Evolutionary conservation across 2,329 filamentous ascomycete species (phyloP).

Genomic region (Penicillium concentricum): DNA sequence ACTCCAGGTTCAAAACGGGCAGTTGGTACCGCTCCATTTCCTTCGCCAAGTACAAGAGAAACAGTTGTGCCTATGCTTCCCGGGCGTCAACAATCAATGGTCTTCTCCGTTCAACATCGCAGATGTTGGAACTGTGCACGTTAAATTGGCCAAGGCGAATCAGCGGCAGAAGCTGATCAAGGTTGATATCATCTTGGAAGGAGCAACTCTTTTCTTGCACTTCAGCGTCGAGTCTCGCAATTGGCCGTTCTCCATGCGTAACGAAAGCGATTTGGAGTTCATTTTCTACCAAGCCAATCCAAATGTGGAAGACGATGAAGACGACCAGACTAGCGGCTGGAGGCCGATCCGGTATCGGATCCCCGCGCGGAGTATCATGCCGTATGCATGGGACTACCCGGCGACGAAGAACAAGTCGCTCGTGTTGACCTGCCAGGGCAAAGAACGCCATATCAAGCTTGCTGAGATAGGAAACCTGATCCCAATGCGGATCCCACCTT

Average conservation of each 20-base stretch:
- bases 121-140: conserved; percentile 84
- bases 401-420: conserved; percentile 96
- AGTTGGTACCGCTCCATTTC: conserved; percentile 84
- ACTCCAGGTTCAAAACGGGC: conserved; percentile 72
- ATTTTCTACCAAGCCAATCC: conserved; percentile 95
- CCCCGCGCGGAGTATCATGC: conserved; percentile 95
- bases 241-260: conserved; percentile 98
- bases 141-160: conserved; percentile 88
- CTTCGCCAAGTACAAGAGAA: conserved; percentile 79
- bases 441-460: conserved; percentile 87
- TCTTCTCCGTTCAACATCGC: conserved; percentile 97
- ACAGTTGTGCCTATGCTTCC: conserved; percentile 88
- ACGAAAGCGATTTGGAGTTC: conserved; percentile 95
- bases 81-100: conserved; percentile 95
- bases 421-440: conserved; percentile 73
- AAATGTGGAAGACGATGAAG: conserved; percentile 85
- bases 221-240: conserved; percentile 88
- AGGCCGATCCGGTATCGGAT: conserved; percentile 88
- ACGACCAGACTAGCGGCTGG: conserved; percentile 77
- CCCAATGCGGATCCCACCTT: conserved; percentile 81
- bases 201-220: conserved; percentile 89
- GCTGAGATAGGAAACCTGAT: conserved; percentile 95
- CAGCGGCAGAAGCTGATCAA: conserved; percentile 86
- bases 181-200: conserved; percentile 86
- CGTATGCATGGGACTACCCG: conserved; percentile 98